These are phyloP conservation scores for Nissolia schottii DNA, from an alignment of 306 rosid species.

Conservation along the genomic window DNA sequence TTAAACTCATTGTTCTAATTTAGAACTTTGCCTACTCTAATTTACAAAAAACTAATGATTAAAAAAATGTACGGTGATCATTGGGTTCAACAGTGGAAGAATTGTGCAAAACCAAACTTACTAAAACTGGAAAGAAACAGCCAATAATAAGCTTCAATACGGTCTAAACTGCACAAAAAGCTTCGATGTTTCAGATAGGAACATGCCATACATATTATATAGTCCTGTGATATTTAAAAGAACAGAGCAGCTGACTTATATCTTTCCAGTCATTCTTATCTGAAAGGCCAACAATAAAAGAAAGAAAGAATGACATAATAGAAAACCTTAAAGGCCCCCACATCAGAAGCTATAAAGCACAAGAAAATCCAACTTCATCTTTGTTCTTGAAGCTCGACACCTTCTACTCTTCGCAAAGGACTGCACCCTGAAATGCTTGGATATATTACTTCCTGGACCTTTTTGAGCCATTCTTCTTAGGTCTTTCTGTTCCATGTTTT, in stretches of 20 bases:
- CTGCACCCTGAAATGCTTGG: conserved; percentile 16
- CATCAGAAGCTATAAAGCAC: conserved; percentile 5
- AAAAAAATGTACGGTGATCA: neutral
- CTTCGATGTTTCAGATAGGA: neutral
- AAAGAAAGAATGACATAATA: neutral
- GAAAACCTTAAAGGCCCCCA: neutral
- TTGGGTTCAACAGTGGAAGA: neutral
- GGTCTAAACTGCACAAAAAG: neutral
- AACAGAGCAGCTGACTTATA: neutral
- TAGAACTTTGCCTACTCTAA: neutral
- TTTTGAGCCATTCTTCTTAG: conserved; percentile 50
- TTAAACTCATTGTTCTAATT: neutral
- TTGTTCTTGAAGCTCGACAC: conserved; percentile 66
- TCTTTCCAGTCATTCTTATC: neutral
- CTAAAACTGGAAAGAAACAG: neutral
- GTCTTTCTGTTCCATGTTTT: conserved; percentile 34
- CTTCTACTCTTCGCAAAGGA: conserved; percentile 56
- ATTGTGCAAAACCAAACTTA: neutral
- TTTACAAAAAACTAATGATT: neutral
- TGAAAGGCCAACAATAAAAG: neutral
- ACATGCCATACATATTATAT: neutral
- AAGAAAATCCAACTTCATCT: conserved; percentile 46
- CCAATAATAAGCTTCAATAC: neutral
- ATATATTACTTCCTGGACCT: conserved; percentile 40
- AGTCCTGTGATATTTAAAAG: neutral